phyloP scores from a whole-genome alignment of 176 grass and related monocot species.

The Eragrostis curvula region DNA sequence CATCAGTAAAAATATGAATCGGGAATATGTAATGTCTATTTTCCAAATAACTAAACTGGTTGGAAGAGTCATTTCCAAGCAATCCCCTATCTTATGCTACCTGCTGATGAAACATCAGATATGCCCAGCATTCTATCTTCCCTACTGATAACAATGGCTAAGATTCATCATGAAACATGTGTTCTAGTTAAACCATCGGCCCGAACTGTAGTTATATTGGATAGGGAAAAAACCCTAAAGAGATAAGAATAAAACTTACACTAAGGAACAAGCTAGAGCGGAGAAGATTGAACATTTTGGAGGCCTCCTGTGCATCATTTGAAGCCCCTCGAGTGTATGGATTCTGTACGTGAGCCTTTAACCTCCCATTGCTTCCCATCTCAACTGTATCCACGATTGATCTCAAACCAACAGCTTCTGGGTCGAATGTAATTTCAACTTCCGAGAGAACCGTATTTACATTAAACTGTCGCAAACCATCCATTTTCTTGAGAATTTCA shows the following conservation, averaged over 20 bases:
- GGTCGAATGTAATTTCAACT: slow-evolving; percentile 82
- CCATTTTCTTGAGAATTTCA: slow-evolving; percentile 63
- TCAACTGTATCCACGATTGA: slow-evolving; percentile 80
- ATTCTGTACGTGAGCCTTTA: slow-evolving; percentile 73
- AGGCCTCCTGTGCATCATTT: slow-evolving; percentile 84
- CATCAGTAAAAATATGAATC: background rate
- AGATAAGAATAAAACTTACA: slow-evolving; percentile 61
- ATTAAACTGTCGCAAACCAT: slow-evolving; percentile 63
- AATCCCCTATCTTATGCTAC: slow-evolving; percentile 5
- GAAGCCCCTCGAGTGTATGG: slow-evolving; percentile 81
- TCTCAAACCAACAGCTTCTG: slow-evolving; percentile 77
- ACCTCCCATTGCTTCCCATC: slow-evolving; percentile 65
- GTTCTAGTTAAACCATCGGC: background rate
- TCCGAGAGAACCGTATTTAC: slow-evolving; percentile 62
- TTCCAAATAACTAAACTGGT: slow-evolving; percentile 5
- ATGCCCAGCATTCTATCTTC: background rate
- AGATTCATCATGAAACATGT: background rate
- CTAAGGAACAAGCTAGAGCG: slow-evolving; percentile 84
- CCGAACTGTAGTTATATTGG: background rate
- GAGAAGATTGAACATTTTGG: slow-evolving; percentile 90
- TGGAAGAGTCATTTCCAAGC: background rate
- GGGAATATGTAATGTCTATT: background rate
- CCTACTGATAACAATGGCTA: background rate
- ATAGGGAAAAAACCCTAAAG: background rate
- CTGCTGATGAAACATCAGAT: slow-evolving; percentile 14